Conservation (phyloP, 371 early-diverging fungal genomes). For the Mortierella sp. region DNA sequence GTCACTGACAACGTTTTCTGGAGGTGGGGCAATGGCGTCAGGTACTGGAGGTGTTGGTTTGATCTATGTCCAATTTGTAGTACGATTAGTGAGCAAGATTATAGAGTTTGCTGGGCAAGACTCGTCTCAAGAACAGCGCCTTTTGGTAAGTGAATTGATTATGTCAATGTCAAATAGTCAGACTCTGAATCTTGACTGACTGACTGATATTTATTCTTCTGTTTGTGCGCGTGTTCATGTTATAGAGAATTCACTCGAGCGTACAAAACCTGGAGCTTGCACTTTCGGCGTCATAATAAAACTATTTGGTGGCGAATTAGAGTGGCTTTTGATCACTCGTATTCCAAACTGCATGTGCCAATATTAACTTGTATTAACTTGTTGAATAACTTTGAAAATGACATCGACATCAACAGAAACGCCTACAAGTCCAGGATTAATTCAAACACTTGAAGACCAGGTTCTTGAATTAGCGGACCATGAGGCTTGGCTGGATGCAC, state of each 20-base stretch:
- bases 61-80: conserved; percentile 53
- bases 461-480: conserved; percentile 38
- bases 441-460: conserved; percentile 37
- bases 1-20: conserved; percentile 34
- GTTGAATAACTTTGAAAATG: background rate
- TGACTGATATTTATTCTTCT: background rate
- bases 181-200: background rate
- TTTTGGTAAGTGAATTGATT: conserved; percentile 27
- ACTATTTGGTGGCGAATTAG: background rate
- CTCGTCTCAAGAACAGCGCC: conserved; percentile 40
- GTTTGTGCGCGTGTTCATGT: background rate
- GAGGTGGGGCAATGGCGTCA: conserved; percentile 43
- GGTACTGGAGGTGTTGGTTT: conserved; percentile 49
- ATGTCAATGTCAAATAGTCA: background rate
- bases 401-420: conserved; percentile 10
- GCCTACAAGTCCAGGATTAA: conserved; percentile 11
- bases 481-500: conserved; percentile 53
- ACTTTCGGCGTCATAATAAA: conserved; percentile 13
- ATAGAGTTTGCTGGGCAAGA: conserved; percentile 49
- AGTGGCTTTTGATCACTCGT: background rate
- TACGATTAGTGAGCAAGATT: conserved; percentile 46
- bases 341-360: background rate
- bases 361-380: background rate
- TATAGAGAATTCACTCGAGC: conserved; percentile 44
- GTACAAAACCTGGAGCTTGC: conserved; percentile 44